Evolutionary conservation across 768 basidiomycete genomes (phyloP).

Genomic region (Rhizopogon salebrosus): DNA sequence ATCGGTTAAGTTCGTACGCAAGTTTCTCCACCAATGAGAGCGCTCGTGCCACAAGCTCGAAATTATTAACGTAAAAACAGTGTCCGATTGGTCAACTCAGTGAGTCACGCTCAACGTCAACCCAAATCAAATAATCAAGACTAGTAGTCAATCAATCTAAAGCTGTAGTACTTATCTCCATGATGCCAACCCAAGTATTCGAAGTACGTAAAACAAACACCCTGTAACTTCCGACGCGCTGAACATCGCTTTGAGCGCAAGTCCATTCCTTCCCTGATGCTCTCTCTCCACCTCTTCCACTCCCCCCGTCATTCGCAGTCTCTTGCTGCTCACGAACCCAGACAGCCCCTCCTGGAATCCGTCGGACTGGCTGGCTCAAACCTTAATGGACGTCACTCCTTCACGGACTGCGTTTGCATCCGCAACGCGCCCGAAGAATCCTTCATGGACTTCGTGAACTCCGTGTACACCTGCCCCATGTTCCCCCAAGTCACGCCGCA

Average conservation of each 20-base stretch:
- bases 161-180: too few species aligned
- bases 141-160: too few species aligned
- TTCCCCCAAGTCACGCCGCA: slow-evolving; percentile 90
- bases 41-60: too few species aligned
- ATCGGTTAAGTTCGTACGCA: too few species aligned
- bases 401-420: slow-evolving; percentile 81
- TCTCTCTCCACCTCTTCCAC: slow-evolving; percentile 88
- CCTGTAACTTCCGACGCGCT: too few species aligned
- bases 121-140: too few species aligned
- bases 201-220: too few species aligned
- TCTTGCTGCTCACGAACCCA: slow-evolving; percentile 84
- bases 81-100: too few species aligned
- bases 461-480: slow-evolving; percentile 91
- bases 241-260: slow-evolving; percentile 90
- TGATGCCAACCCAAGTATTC: too few species aligned
- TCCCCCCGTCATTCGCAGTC: slow-evolving; percentile 92
- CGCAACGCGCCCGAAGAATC: slow-evolving; percentile 74
- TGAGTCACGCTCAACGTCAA: too few species aligned
- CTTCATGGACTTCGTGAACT: slow-evolving; percentile 91
- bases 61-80: too few species aligned
- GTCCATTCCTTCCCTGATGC: slow-evolving; percentile 77
- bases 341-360: slow-evolving; percentile 80
- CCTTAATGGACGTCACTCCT: slow-evolving; percentile 72
- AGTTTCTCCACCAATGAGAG: too few species aligned
- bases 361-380: slow-evolving; percentile 71